Base-by-base conservation (phyloP, 2,329 filamentous ascomycete species). In the Sphaerulina musiva region DNA sequence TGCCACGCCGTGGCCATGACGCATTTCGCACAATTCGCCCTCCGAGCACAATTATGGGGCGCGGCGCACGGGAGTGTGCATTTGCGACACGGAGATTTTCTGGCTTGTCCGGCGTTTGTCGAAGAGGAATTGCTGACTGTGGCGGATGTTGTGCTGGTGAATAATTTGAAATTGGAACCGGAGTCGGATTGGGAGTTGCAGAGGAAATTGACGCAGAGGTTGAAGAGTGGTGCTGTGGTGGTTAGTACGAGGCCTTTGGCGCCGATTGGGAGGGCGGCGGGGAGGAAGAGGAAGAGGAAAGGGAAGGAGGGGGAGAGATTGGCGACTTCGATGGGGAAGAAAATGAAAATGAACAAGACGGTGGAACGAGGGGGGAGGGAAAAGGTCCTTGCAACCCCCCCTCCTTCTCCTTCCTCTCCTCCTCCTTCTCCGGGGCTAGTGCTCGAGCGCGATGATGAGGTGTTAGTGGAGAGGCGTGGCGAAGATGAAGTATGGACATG, bases 121-220 rank as follows among this genome's bases (percentile, higher is more conserved):
- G 78, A 84, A 54, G 5, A 29, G 5, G 78, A 82, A 20, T 83
- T 83, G 7, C 76, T 97, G 45, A 85, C 85, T 68, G 81, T 84
- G 49, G 91, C 91, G 1, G 92, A 97, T 68, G 90, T 96, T 11
- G 81, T 97, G n/a, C 79, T 97, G 34, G 90, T 96, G 64, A 97
- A 97, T 74, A 97, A 97, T 73, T 89, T 96, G 72, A 92, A 89
- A 3, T 96, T 97, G 70, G 90, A 85, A 5, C 85, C 90, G 11
- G 80, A 86, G 64, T 80, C 95, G 49, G 96, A 96, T 71, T 84
- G 87, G 66, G 80, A 82, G 58, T 77, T 97, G 46, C 82, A 91
- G 60, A 83, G 87, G 62, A 87, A 93, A 74, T 95, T 97, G 65
- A 74, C 29, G 12, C 17, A 95, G 56, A 90, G 96, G 66, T 76